A percentile compares a stretch with the other conserved stretches of the same genome.
Conservation (phyloP, 192 early-diverging fungal species). For the Allomyces macrogynus region DNA sequence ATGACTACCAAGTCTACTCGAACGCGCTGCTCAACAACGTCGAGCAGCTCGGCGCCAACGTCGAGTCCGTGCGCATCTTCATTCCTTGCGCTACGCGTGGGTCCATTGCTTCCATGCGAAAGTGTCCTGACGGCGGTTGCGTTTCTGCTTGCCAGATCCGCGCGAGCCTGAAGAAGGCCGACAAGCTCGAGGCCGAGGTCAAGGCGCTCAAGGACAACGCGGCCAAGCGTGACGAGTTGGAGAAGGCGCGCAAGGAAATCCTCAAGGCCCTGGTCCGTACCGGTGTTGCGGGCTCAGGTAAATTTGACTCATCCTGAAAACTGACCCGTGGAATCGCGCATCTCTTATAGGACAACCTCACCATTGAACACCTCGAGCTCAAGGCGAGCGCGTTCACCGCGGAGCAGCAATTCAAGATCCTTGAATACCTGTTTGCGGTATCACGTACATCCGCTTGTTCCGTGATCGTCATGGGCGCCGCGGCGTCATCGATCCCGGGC, state of each 20-base stretch:
- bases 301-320: not conserved
- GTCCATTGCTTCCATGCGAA: no score
- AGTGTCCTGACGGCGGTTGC: no score
- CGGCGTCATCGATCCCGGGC: no score
- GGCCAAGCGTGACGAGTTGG: constrained; percentile 10
- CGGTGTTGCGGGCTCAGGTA: not conserved
- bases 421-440: no score
- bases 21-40: constrained; percentile 46
- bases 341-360: constrained; percentile 7
- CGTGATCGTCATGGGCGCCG: no score
- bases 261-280: constrained; percentile 14
- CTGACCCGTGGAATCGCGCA: not conserved
- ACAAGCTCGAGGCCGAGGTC: constrained; percentile 48
- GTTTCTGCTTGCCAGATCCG: not conserved
- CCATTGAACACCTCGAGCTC: constrained; percentile 45
- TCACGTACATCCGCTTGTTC: no score
- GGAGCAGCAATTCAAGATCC: no score
- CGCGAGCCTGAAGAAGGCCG: constrained; percentile 18
- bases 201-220: constrained; percentile 28
- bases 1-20: constrained; percentile 65
- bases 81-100: no score
- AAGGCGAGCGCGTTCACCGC: constrained; percentile 15
- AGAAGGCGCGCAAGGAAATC: constrained; percentile 12
- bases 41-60: constrained; percentile 30
- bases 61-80: not conserved